A percentile compares a stretch with the other conserved stretches of the same genome.
Evolutionary conservation across 2,329 filamentous ascomycete species (phyloP).

Genomic region (Talaromyces sp.): DNA sequence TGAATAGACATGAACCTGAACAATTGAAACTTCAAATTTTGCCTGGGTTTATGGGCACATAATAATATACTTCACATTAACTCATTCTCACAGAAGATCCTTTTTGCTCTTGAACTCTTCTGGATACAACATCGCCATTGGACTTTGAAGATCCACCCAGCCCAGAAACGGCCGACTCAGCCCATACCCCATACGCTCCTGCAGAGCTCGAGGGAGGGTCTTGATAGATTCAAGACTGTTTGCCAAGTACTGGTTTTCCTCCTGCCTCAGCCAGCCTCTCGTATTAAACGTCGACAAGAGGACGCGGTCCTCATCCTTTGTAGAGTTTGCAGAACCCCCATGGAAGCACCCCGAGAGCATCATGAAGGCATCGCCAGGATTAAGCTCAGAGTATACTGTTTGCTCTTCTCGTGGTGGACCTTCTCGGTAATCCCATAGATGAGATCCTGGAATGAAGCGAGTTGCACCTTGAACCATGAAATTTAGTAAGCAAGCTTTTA

Average conservation of each 20-base stretch:
- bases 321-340: constrained; percentile 2
- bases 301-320: not conserved
- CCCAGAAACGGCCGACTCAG: not conserved
- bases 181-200: not conserved
- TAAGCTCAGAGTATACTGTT: not conserved
- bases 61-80: too few species aligned
- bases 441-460: constrained; percentile 2
- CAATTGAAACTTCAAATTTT: not conserved
- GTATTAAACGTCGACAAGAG: constrained; percentile 3
- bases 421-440: not conserved
- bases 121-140: not conserved
- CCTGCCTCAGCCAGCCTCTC: not conserved
- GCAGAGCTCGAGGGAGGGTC: not conserved
- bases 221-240: not conserved
- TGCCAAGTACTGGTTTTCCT: constrained; percentile 7
- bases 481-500: not conserved
- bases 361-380: constrained; percentile 3
- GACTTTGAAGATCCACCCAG: constrained; percentile 2
- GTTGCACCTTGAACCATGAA: not conserved
- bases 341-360: constrained; percentile 1
- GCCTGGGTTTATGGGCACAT: too few species aligned
- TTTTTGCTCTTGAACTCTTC: not conserved
- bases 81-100: not conserved
- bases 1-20: too few species aligned
- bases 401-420: not conserved